Base-by-base conservation (phyloP, 2,329 filamentous ascomycete genomes). In the Lojkania enalia region DNA sequence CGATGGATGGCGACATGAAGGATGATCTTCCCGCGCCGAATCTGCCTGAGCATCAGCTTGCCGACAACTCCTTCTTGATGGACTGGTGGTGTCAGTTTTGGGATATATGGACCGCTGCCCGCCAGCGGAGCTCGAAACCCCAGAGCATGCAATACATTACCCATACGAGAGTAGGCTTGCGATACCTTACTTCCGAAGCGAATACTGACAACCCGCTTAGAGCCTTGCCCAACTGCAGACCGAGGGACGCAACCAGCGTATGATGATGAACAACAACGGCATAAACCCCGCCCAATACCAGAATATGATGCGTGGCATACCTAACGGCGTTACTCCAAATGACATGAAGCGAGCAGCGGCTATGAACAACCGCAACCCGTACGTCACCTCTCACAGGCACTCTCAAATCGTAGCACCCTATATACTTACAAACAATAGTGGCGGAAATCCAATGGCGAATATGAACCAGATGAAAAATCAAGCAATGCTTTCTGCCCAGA, bases 81-180 rank as follows among this genome's bases (percentile, higher is more conserved):
- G 94, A 97, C 63, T 99, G 94, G 94, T 99, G 95, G 76, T 89
- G 86, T 64, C 81, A 96, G 40, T 99, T 99, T 71, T 97, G 90
- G 90, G 94, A 99, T 63, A 90, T 97, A 58, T 95, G 88, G 71
- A 84, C 84, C 64, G 89, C 90, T 44, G 88, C 92, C 66, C 87
- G 89, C 63, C 85, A 31, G 20, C 51, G 55, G 38, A 35, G 30
- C n/a, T 45, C 36, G 20, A 50, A 39, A 84, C 48, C 57, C 36
- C 66, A 69, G 49, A 44, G 78, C 64, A 80, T 52, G 80, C 84
- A 88, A 74, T 96, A 95, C 70, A 82, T 95, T 46, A 74, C 80
- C 48, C 88, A 95, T 64, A 90, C 86, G 52, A 88, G 95, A 80
- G 91, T 95, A 81, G 63, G 74, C 70, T 51, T 44, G 54, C 5